A percentile compares a stretch with the other conserved stretches of the same genome.
phyloP scores from a whole-genome alignment of 305 asterid species.

The Lippia alba region DNA sequence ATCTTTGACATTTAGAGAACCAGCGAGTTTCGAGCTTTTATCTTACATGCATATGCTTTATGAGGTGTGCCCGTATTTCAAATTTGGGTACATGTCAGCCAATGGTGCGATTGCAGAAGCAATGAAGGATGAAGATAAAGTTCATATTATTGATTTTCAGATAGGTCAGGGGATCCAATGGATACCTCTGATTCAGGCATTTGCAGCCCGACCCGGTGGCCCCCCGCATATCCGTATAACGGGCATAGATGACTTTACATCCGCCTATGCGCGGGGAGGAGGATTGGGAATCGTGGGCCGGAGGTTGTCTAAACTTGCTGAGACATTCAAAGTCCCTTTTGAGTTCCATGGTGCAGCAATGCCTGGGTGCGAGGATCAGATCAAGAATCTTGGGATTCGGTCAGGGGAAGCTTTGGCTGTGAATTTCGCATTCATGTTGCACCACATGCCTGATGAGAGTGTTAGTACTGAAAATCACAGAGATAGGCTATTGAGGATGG shows the following conservation, averaged over 20 bases:
- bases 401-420: slow-evolving; percentile 78
- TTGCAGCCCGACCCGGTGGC: slow-evolving; percentile 84
- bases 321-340: slow-evolving; percentile 70
- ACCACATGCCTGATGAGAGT: slow-evolving; percentile 83
- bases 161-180: slow-evolving; percentile 92
- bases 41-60: slow-evolving; percentile 68
- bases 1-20: slow-evolving; percentile 61
- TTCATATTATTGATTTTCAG: slow-evolving; percentile 84
- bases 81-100: slow-evolving; percentile 90
- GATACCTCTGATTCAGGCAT: slow-evolving; percentile 82
- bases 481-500: slow-evolving; percentile 70
- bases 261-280: slow-evolving; percentile 85
- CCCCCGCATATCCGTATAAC: slow-evolving; percentile 85
- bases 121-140: slow-evolving; percentile 69
- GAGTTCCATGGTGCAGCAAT: slow-evolving; percentile 61
- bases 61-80: slow-evolving; percentile 84
- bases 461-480: slow-evolving; percentile 80
- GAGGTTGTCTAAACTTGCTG: slow-evolving; percentile 74
- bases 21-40: slow-evolving; percentile 70
- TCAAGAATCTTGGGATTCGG: slow-evolving; percentile 49
- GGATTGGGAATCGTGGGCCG: slow-evolving; percentile 70
- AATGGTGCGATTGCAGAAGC: slow-evolving; percentile 97
- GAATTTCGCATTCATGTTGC: slow-evolving; percentile 79
- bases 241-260: slow-evolving; percentile 71
- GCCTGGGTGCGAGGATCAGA: slow-evolving; percentile 46